Percentiles rank a stretch among this genome's conserved stretches.
Evolutionary conservation across 441 rosid species (phyloP).

Genomic region (Aleurites moluccanus): DNA sequence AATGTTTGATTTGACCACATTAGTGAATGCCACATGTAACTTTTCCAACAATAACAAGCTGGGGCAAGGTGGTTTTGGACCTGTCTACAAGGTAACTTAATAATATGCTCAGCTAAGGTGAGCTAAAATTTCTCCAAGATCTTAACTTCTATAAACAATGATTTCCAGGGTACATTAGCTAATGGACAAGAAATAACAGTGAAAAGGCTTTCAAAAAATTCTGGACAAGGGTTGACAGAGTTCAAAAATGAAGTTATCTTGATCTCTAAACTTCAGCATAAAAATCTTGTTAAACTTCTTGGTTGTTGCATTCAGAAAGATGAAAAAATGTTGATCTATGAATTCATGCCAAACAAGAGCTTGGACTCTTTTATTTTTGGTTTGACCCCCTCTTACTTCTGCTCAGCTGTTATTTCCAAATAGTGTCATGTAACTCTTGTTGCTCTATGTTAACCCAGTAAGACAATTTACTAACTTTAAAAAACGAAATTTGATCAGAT

Average conservation of each 20-base stretch:
- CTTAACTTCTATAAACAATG: too few species aligned
- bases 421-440: too few species aligned
- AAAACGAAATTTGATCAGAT: background rate
- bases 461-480: too few species aligned
- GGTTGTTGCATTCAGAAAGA: background rate
- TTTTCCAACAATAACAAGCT: background rate
- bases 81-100: conserved; percentile 18
- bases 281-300: background rate
- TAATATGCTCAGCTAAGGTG: background rate
- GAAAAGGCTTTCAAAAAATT: background rate
- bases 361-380: background rate
- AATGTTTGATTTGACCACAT: background rate
- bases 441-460: too few species aligned
- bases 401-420: too few species aligned
- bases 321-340: background rate
- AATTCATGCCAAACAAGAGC: background rate
- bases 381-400: too few species aligned
- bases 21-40: background rate
- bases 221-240: background rate
- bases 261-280: background rate
- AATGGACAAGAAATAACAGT: too few species aligned
- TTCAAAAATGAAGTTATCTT: background rate
- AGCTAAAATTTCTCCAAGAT: background rate
- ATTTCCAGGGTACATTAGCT: too few species aligned
- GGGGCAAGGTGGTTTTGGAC: conserved; percentile 15